Base-by-base conservation (phyloP, 2,329 filamentous ascomycete genomes). In the Neonectria ditissima region DNA sequence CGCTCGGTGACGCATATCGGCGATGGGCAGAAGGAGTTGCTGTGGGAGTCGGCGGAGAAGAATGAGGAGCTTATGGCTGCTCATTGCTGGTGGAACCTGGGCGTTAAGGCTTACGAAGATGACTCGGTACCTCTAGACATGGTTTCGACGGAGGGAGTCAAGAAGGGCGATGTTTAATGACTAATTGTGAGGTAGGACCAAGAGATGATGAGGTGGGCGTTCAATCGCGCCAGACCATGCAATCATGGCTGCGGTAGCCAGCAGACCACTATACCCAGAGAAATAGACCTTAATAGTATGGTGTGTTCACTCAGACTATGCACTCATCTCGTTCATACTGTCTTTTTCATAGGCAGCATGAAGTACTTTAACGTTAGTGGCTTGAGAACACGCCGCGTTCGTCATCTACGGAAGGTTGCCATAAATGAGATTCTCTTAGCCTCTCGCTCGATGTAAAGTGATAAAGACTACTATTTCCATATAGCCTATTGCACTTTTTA, bases 61-160 rank as follows among this genome's bases (percentile, higher is more conserved):
- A 77, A 83, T 3, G 70, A 80, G 9, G 80, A 80, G 1, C 74
- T 86, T 7, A 83, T 83, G 80, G 77, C 80, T 6, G 76, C 75
- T 32, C 69, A 76, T 22, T 77, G 76, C 10, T 84, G 84, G 84
- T 74, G 67, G 55, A 69, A 78, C 9, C 69, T 87, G 55, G 80
- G 80, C 3, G 80, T 76, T 4, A 83, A 76, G 55, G 80, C 84
- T 0, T 87, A 81, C 59, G 75, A 81, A 28, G 82, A 84, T 24
- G 62, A 63, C 2, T 70, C 72, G 7, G 45, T 67, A 24, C 57
- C 62, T 0, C 26, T 53, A 24, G 55, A 64, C 1, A 13, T 52
- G 9, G 16, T 22, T 18, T 4, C 44, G 1, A 1, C 56, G 2
- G n/a, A 55, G 24, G 32, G 14, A 30, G n/a, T 6, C 10, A 51